Evolutionary conservation across 305 asterid species (phyloP).

Genomic region (Ilex paraguariensis): DNA sequence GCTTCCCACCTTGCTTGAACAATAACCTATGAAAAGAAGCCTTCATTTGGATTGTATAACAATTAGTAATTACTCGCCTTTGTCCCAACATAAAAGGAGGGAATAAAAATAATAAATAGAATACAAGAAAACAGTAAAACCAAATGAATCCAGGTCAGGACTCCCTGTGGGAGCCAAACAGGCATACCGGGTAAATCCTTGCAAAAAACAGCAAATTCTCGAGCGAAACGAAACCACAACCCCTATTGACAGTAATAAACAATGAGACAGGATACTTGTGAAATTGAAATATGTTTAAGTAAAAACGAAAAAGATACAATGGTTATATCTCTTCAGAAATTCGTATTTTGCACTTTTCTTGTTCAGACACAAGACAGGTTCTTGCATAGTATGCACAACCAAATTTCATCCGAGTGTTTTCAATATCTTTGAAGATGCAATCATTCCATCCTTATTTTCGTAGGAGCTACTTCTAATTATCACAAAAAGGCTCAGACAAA

Average conservation of each 20-base stretch:
- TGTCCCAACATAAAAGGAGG: neutral
- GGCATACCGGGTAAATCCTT: conserved; percentile 73
- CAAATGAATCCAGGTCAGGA: neutral
- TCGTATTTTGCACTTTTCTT: too few relatives aligned
- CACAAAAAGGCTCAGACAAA: too few relatives aligned
- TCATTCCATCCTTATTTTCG: too few relatives aligned
- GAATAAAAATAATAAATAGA: neutral
- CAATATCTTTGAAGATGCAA: too few relatives aligned
- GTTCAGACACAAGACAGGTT: too few relatives aligned
- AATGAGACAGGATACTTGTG: conserved; percentile 18
- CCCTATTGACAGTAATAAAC: conserved; percentile 49
- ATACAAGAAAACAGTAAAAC: conserved; percentile 7
- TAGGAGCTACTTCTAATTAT: too few relatives aligned
- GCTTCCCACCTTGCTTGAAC: conserved; percentile 66
- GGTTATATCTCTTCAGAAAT: neutral
- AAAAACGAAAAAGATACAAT: neutral
- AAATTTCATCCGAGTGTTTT: too few relatives aligned
- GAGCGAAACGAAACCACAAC: conserved; percentile 87
- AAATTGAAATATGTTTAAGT: neutral
- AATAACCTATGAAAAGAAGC: conserved; percentile 82
- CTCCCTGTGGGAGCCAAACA: conserved; percentile 13
- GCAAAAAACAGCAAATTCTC: conserved; percentile 91
- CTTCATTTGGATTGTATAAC: conserved; percentile 53
- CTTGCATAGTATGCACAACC: too few relatives aligned
- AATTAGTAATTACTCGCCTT: conserved; percentile 45